Conservation (phyloP, 2,329 filamentous ascomycete species). For the Grosmannia clavigera region DNA sequence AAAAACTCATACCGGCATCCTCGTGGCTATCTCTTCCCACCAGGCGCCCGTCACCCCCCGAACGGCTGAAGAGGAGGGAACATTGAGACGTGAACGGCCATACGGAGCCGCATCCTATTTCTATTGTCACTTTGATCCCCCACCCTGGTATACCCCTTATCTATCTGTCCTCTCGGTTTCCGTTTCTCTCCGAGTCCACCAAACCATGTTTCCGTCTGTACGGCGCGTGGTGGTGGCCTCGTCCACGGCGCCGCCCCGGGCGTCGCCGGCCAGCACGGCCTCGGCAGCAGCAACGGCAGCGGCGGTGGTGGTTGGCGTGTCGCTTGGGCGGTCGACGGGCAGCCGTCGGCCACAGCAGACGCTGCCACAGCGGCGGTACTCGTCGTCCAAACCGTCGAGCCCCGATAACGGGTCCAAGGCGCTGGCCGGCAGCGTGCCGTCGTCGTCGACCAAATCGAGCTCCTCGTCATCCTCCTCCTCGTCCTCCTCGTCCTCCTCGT, state of each 20-base stretch:
- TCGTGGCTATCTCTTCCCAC: background rate
- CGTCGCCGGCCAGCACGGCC: background rate
- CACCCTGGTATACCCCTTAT: background rate
- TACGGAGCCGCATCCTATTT: background rate
- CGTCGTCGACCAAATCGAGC: background rate
- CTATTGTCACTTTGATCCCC: background rate
- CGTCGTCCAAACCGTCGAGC: slow-evolving; percentile 50
- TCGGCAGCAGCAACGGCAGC: slow-evolving; percentile 29
- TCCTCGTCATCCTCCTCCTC: slow-evolving; percentile 15
- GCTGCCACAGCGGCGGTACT: slow-evolving; percentile 27
- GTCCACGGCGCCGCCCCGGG: slow-evolving; percentile 5
- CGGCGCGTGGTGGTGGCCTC: slow-evolving; percentile 12
- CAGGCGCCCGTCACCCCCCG: background rate
- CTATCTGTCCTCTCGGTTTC: background rate
- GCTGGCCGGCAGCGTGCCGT: slow-evolving; percentile 31
- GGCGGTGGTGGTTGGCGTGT: slow-evolving; percentile 20
- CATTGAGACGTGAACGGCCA: background rate
- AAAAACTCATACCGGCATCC: slow-evolving; percentile 5
- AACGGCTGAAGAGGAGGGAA: background rate
- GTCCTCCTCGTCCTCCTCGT: slow-evolving; percentile 24
- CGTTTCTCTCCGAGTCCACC: background rate
- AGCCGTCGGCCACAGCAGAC: background rate
- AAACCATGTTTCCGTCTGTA: slow-evolving; percentile 12
- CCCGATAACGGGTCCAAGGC: slow-evolving; percentile 43
- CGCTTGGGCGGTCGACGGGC: background rate